Percentiles rank a stretch among this genome's conserved stretches.
Evolutionary conservation across 2,329 filamentous ascomycete species (phyloP).

Genomic region (Tolypocladium tundrense): DNA sequence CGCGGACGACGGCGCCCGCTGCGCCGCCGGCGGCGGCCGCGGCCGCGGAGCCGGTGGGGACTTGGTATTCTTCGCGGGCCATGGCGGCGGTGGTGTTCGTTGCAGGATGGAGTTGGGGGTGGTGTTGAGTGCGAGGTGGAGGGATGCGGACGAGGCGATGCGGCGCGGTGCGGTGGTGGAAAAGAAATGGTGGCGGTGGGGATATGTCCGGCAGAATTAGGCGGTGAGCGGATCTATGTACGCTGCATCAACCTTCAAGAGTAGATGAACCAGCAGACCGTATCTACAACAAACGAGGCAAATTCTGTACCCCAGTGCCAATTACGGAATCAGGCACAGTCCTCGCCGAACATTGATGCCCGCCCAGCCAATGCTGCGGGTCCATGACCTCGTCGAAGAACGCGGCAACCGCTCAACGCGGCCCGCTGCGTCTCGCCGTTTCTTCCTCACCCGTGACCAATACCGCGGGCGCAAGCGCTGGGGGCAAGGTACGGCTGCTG

Average conservation of each 20-base stretch:
- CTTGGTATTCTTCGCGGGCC: constrained; percentile 70
- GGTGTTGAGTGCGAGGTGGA: not conserved
- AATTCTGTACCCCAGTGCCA: no score
- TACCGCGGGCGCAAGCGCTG: not conserved
- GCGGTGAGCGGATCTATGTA: constrained; percentile 6
- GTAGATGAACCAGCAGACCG: not conserved
- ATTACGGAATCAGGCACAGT: no score
- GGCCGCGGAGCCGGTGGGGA: constrained; percentile 45
- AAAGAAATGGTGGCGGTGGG: constrained; percentile 10
- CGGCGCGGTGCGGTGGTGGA: not conserved
- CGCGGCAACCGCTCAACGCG: not conserved
- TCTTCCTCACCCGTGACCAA: not conserved
- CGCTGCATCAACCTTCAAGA: not conserved
- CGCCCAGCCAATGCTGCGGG: no score
- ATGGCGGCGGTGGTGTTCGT: constrained; percentile 19
- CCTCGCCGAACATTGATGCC: no score
- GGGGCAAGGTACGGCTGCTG: no score
- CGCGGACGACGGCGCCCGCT: no score
- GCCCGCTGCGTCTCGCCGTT: not conserved
- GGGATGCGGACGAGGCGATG: not conserved
- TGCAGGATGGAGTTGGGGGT: not conserved
- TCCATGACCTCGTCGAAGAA: no score
- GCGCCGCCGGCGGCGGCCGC: constrained; percentile 23
- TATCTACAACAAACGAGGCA: no score
- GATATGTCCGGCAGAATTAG: constrained; percentile 12